These are phyloP conservation scores for Asterionellopsis glacialis DNA, from an alignment of 108 stramenopile genomes.

Conservation along the genomic window DNA sequence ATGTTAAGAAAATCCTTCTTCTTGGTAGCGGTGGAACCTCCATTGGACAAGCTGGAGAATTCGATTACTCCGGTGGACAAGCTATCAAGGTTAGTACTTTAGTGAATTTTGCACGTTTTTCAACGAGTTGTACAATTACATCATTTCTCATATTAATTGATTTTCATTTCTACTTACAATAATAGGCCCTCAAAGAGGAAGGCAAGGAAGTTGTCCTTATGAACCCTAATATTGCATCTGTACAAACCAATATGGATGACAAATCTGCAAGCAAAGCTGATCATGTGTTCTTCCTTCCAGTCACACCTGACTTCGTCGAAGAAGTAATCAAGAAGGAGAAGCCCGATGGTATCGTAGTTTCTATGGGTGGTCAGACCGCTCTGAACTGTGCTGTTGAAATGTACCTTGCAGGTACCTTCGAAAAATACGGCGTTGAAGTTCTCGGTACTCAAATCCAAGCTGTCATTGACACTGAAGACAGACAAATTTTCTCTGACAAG, in stretches of 20 bases:
- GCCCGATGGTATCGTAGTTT: conserved; percentile 95
- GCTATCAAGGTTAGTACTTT: conserved; percentile 79
- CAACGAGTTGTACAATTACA: neutral
- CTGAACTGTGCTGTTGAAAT: conserved; percentile 95
- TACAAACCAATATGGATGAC: conserved; percentile 96
- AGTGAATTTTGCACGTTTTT: neutral
- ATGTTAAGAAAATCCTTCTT: conserved; percentile 94
- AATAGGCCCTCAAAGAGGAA: conserved; percentile 94
- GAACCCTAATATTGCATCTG: conserved; percentile 99
- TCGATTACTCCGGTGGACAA: conserved; percentile 98
- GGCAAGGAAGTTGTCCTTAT: conserved; percentile 96
- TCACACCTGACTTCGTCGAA: conserved; percentile 94
- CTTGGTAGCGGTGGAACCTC: conserved; percentile 96
- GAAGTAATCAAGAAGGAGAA: conserved; percentile 95
- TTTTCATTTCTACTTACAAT: conserved; percentile 5
- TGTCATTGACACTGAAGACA: conserved; percentile 97
- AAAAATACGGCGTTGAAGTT: conserved; percentile 90
- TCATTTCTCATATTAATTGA: neutral
- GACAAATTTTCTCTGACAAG: conserved; percentile 90
- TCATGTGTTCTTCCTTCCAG: conserved; percentile 96
- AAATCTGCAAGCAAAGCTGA: conserved; percentile 81
- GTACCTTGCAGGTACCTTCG: conserved; percentile 84
- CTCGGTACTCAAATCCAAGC: conserved; percentile 93
- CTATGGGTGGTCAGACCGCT: conserved; percentile 99
- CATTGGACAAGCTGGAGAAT: conserved; percentile 99